Evolutionary conservation across 495 filamentous ascomycete genomes (phyloP).

Genomic region (Penicillium herquei): DNA sequence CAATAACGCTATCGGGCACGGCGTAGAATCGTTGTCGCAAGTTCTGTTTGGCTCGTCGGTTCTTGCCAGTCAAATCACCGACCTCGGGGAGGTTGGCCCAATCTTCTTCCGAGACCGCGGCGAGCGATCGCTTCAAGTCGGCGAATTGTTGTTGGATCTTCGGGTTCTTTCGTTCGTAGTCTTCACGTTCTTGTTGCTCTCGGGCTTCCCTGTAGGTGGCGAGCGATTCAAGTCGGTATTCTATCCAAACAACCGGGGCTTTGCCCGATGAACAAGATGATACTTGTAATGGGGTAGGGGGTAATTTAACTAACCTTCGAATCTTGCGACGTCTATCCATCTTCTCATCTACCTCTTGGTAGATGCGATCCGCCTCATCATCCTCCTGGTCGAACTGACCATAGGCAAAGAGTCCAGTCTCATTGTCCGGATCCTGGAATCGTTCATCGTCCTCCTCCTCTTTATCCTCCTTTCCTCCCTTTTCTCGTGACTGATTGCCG

Average conservation of each 20-base stretch:
- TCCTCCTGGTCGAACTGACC: slow-evolving; percentile 95
- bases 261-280: slow-evolving; percentile 69
- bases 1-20: slow-evolving; percentile 94
- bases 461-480: slow-evolving; percentile 54
- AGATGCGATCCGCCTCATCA: slow-evolving; percentile 95
- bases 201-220: slow-evolving; percentile 86
- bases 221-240: slow-evolving; percentile 75
- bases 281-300: slow-evolving; percentile 25
- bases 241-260: slow-evolving; percentile 65
- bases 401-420: slow-evolving; percentile 90
- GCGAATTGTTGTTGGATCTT: slow-evolving; percentile 99
- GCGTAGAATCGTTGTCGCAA: slow-evolving; percentile 87
- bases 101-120: slow-evolving; percentile 87
- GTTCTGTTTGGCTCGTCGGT: slow-evolving; percentile 79
- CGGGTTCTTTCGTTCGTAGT: slow-evolving; percentile 94
- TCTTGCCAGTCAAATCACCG: slow-evolving; percentile 92
- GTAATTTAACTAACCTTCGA: slow-evolving; percentile 75
- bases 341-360: slow-evolving; percentile 90
- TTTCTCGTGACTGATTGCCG: slow-evolving; percentile 68
- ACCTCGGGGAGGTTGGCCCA: slow-evolving; percentile 96
- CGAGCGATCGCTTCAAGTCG: slow-evolving; percentile 87
- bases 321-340: slow-evolving; percentile 85
- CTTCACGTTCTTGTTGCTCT: slow-evolving; percentile 84
- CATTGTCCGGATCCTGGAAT: slow-evolving; percentile 95
- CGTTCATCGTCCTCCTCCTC: slow-evolving; percentile 80